A percentile compares a stretch with the other conserved stretches of the same genome.
These are phyloP conservation scores for Phytophthora macrochlamydospora DNA, from an alignment of 352 stramenopile species.

Conservation along the genomic window DNA sequence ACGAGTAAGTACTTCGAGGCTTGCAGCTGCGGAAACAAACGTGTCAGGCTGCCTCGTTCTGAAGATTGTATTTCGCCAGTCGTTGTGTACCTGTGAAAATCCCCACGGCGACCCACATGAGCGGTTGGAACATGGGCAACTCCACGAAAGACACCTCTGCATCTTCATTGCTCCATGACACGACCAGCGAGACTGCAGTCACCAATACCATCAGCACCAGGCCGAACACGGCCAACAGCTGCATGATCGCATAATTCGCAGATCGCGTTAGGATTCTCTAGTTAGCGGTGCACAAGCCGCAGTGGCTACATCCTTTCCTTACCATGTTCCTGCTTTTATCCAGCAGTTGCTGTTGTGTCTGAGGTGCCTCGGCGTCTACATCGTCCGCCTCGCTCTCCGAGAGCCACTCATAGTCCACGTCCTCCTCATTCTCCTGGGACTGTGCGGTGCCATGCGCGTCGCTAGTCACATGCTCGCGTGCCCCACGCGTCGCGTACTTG, in stretches of 20 bases:
- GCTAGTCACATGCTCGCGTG: conserved; percentile 26
- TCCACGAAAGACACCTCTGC: conserved; percentile 39
- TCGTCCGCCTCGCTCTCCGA: conserved; percentile 50
- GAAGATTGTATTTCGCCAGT: not conserved
- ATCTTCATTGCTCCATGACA: conserved; percentile 65
- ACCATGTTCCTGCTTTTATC: conserved; percentile 61
- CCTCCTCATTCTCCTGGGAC: conserved; percentile 24
- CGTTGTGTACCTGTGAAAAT: conserved; percentile 64
- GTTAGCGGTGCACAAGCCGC: not conserved
- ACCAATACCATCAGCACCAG: conserved; percentile 76
- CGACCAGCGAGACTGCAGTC: conserved; percentile 54
- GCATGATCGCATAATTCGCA: not conserved
- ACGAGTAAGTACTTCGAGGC: conserved; percentile 50
- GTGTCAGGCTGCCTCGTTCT: conserved; percentile 4
- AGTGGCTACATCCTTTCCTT: not conserved
- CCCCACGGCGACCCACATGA: conserved; percentile 82
- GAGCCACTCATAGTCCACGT: conserved; percentile 46
- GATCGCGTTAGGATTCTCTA: not conserved
- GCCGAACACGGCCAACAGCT: conserved; percentile 76
- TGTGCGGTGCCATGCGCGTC: conserved; percentile 15
- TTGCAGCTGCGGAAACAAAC: conserved; percentile 37
- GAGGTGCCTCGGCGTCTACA: conserved; percentile 19
- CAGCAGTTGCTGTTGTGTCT: conserved; percentile 52
- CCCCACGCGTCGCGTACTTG: conserved; percentile 58
- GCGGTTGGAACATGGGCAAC: conserved; percentile 76